Evolutionary conservation across 352 stramenopile genomes (phyloP).

Genomic region (Phytophthora pisi): DNA sequence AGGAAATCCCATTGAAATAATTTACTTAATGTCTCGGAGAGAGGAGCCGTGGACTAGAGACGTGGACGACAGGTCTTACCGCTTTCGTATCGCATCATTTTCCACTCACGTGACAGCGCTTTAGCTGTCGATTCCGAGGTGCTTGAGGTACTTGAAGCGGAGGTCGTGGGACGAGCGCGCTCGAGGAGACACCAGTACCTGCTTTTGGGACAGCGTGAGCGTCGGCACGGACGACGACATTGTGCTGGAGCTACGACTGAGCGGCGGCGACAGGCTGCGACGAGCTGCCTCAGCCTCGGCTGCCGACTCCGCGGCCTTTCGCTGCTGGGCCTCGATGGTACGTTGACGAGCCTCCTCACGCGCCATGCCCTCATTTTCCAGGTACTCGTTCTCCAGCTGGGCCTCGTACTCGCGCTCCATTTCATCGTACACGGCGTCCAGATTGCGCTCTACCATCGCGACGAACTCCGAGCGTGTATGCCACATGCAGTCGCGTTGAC

Average conservation of each 20-base stretch:
- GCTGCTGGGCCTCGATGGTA: conserved; percentile 43
- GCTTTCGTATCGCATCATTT: conserved; percentile 17
- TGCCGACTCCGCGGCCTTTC: conserved; percentile 22
- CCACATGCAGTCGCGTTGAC: conserved; percentile 88
- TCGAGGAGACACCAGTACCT: conserved; percentile 78
- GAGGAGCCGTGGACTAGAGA: background rate
- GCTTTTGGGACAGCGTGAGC: conserved; percentile 62
- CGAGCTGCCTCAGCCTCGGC: conserved; percentile 30
- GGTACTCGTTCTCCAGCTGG: conserved; percentile 60
- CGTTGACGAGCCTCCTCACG: conserved; percentile 69
- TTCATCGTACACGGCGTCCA: conserved; percentile 87
- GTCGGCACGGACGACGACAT: conserved; percentile 37
- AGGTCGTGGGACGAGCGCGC: conserved; percentile 75
- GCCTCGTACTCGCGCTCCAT: conserved; percentile 89
- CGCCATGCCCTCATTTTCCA: conserved; percentile 78
- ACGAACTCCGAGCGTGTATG: conserved; percentile 84
- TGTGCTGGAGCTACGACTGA: conserved; percentile 40
- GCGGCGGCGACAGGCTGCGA: conserved; percentile 42
- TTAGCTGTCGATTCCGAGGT: conserved; percentile 83
- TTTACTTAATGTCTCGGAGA: conserved; percentile 26
- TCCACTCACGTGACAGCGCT: background rate
- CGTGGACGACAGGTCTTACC: background rate
- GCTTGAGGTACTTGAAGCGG: conserved; percentile 89
- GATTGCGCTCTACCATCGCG: conserved; percentile 88
- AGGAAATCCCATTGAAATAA: conserved; percentile 25